These are phyloP conservation scores for Phytopythium aichiense DNA, from an alignment of 352 stramenopile species.

Conservation along the genomic window DNA sequence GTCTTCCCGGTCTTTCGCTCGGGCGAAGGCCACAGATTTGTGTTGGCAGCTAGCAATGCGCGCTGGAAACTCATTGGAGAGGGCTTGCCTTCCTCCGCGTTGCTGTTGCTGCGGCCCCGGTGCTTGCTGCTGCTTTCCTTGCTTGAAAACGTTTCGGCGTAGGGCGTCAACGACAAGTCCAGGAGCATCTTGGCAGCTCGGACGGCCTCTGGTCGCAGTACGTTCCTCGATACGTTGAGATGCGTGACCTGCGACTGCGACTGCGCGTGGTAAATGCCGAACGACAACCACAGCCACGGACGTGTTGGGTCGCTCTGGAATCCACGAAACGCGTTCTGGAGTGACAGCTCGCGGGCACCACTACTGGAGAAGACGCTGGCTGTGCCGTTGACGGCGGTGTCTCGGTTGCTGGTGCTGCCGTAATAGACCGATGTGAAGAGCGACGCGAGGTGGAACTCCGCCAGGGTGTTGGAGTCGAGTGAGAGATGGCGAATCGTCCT, in stretches of 20 bases:
- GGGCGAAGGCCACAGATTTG: constrained; percentile 3
- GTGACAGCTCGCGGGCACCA: constrained; percentile 22
- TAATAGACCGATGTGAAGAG: constrained; percentile 35
- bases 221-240: constrained; percentile 40
- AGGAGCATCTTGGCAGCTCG: constrained; percentile 8
- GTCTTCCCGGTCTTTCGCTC: neutral
- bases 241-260: constrained; percentile 14
- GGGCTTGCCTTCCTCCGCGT: neutral
- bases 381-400: neutral
- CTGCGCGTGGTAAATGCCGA: constrained; percentile 19
- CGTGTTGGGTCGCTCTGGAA: constrained; percentile 17
- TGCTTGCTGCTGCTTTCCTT: neutral
- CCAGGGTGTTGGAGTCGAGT: constrained; percentile 29
- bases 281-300: constrained; percentile 38
- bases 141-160: neutral
- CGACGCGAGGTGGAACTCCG: constrained; percentile 21
- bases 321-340: constrained; percentile 19
- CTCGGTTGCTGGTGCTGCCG: neutral
- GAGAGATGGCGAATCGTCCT: constrained; percentile 13
- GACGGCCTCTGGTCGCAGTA: constrained; percentile 26
- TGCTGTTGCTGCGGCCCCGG: neutral
- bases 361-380: neutral
- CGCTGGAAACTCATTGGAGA: neutral
- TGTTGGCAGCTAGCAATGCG: constrained; percentile 5
- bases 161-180: neutral